Percentiles rank a stretch among this genome's conserved stretches.
Evolutionary conservation across 2,329 filamentous ascomycete species (phyloP).

Genomic region (Xylaria sp.): DNA sequence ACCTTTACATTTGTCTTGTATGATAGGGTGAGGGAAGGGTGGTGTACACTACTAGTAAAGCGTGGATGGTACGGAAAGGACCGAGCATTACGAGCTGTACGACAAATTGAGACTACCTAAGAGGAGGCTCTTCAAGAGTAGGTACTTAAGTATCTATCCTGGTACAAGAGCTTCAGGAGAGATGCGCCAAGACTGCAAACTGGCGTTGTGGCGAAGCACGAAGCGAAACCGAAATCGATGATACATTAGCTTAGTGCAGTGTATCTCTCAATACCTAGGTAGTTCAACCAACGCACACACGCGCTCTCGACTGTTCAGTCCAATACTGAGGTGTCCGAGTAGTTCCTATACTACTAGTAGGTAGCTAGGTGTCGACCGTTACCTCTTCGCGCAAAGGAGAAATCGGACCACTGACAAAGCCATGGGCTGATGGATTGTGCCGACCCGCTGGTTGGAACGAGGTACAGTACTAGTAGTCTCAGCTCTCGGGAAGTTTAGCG

Average conservation of each 20-base stretch:
- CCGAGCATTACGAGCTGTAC: background rate
- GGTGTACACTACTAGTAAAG: background rate
- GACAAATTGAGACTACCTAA: constrained; percentile 26
- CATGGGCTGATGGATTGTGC: constrained; percentile 20
- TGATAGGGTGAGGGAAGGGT: background rate
- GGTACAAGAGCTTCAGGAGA: constrained; percentile 8
- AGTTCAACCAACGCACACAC: constrained; percentile 17
- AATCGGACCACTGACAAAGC: constrained; percentile 17
- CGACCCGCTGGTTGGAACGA: background rate
- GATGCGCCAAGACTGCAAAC: constrained; percentile 24
- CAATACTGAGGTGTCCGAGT: background rate
- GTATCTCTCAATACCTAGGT: background rate
- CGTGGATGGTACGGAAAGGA: constrained; percentile 6
- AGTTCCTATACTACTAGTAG: background rate
- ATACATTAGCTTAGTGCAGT: background rate
- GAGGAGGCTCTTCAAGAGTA: constrained; percentile 25
- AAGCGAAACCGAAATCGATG: constrained; percentile 10
- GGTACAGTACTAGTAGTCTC: background rate
- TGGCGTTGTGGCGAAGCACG: constrained; percentile 26
- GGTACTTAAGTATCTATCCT: background rate
- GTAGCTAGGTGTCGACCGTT: background rate
- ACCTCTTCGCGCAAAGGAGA: background rate
- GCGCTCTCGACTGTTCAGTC: background rate
- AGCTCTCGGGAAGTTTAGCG: constrained; percentile 19
- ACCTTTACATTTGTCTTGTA: background rate